Conservation (phyloP, 2,329 filamentous ascomycete species). For the Colletotrichum tabaci region DNA sequence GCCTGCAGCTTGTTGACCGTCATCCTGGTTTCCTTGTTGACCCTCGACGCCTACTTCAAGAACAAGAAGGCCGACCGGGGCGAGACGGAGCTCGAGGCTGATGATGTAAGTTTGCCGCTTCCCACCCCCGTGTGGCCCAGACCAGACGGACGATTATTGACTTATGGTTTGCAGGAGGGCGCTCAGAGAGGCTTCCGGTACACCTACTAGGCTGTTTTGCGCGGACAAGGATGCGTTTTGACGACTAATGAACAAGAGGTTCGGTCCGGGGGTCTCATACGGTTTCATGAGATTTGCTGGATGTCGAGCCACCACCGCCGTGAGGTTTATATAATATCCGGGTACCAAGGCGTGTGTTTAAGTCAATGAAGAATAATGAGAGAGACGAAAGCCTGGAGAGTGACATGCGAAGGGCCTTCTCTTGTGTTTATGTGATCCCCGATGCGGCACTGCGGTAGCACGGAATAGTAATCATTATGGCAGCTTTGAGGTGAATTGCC, state of each 20-base stretch:
- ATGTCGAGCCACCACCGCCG: neutral
- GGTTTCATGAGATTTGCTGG: neutral
- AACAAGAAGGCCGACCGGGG: slow-evolving; percentile 68
- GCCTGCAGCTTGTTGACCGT: slow-evolving; percentile 63
- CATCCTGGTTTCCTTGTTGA: slow-evolving; percentile 59
- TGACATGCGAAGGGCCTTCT: neutral
- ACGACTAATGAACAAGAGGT: slow-evolving; percentile 18
- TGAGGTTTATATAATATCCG: slow-evolving; percentile 13
- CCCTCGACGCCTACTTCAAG: slow-evolving; percentile 57
- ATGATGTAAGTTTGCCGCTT: slow-evolving; percentile 59
- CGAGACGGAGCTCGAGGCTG: slow-evolving; percentile 65
- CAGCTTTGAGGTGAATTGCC: slow-evolving; percentile 3
- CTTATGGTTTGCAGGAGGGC: slow-evolving; percentile 36
- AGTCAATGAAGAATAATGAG: slow-evolving; percentile 8
- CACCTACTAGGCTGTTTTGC: slow-evolving; percentile 47
- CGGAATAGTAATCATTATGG: slow-evolving; percentile 10
- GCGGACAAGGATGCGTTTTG: neutral
- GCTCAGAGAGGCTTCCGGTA: slow-evolving; percentile 52
- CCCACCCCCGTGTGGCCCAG: neutral
- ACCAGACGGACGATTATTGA: slow-evolving; percentile 4
- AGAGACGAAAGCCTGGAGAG: neutral
- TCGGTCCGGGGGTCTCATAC: neutral
- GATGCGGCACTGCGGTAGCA: neutral
- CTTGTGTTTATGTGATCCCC: slow-evolving; percentile 4
- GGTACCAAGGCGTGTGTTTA: neutral